Evolutionary conservation across 495 filamentous ascomycete genomes (phyloP).

Genomic region (Ramalina peruviana): DNA sequence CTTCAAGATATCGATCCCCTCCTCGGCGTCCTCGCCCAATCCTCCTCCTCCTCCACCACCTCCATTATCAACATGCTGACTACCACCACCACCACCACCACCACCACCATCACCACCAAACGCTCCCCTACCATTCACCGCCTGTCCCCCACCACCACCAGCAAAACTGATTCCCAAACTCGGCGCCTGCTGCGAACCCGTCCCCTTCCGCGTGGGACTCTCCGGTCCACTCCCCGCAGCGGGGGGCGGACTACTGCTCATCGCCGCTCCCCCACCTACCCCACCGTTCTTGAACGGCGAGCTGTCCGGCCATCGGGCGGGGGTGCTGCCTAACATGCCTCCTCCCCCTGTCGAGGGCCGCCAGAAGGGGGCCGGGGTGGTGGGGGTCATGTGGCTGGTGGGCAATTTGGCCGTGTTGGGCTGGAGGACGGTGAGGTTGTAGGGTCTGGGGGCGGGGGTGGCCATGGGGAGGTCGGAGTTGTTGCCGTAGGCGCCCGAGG

Average conservation of each 20-base stretch:
- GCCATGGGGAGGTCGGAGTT: constrained; percentile 44
- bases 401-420: constrained; percentile 82
- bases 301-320: constrained; percentile 48
- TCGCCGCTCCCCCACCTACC: constrained; percentile 28
- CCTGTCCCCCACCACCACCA: constrained; percentile 14
- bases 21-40: constrained; percentile 38
- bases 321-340: constrained; percentile 51
- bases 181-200: neutral
- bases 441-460: constrained; percentile 72
- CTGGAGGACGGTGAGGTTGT: constrained; percentile 71
- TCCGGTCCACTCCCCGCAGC: constrained; percentile 31
- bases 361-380: constrained; percentile 95
- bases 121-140: constrained; percentile 25
- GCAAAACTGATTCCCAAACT: constrained; percentile 7
- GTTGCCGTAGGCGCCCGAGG: constrained; percentile 43
- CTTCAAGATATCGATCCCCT: constrained; percentile 54
- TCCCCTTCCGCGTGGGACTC: constrained; percentile 14
- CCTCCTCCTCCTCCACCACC: constrained; percentile 24
- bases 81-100: neutral
- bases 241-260: constrained; percentile 53
- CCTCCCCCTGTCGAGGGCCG: constrained; percentile 49
- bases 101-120: neutral
- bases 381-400: constrained; percentile 88
- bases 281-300: constrained; percentile 43
- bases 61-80: constrained; percentile 17